Percentiles rank a stretch among this genome's conserved stretches.
phyloP scores from a whole-genome alignment of 805 yeast genomes.

The Lipomyces yamanashiensis region DNA sequence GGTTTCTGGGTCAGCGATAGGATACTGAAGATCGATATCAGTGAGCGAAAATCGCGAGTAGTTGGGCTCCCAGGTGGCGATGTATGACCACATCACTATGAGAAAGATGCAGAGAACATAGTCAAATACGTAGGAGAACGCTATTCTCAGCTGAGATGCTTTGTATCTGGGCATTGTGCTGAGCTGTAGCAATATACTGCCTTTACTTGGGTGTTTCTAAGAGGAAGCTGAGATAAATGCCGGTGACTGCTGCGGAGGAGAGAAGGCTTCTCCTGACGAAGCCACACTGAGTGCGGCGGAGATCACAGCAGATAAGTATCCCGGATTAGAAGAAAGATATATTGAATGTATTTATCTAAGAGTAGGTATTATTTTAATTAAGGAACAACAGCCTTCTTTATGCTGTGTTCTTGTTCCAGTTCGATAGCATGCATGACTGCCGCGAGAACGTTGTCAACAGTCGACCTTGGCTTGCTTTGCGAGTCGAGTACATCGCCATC shows the following conservation, averaged over 20 bases:
- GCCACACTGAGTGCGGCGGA: slow-evolving; percentile 6
- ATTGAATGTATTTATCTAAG: too few species aligned
- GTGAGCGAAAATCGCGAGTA: slow-evolving; percentile 58
- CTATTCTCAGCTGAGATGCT: slow-evolving; percentile 22
- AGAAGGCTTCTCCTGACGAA: not conserved
- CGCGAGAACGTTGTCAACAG: slow-evolving; percentile 56
- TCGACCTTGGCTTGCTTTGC: slow-evolving; percentile 53
- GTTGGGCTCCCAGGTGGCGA: slow-evolving; percentile 22
- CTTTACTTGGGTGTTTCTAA: too few species aligned
- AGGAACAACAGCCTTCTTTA: not conserved
- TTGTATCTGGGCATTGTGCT: slow-evolving; percentile 19
- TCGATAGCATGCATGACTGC: slow-evolving; percentile 51
- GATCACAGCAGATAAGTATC: too few species aligned
- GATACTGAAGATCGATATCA: slow-evolving; percentile 80
- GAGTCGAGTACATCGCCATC: slow-evolving; percentile 50
- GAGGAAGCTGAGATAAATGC: not conserved
- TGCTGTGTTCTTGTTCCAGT: slow-evolving; percentile 11
- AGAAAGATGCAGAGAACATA: slow-evolving; percentile 25
- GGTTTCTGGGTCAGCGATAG: slow-evolving; percentile 74
- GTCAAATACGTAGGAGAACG: slow-evolving; percentile 35
- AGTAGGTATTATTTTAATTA: not conserved
- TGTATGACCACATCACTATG: slow-evolving; percentile 23
- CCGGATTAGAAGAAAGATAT: too few species aligned
- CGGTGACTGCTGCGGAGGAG: not conserved
- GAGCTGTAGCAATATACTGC: not conserved